phyloP scores from a whole-genome alignment of 2,329 filamentous ascomycete genomes.

The Ophiocordyceps camponoti-saundersi region DNA sequence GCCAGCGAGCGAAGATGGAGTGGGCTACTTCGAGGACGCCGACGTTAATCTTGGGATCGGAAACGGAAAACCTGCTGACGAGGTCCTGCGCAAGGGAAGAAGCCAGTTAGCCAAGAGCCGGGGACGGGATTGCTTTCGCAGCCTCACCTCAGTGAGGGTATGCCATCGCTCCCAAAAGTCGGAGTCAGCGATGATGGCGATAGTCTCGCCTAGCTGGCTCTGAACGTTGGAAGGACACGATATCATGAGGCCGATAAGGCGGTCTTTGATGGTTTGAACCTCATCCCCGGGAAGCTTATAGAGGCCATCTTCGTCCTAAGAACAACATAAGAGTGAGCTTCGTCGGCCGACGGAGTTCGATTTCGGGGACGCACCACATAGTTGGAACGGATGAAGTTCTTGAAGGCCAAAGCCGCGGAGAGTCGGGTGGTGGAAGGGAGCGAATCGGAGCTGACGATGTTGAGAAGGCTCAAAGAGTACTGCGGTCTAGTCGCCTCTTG shows the following conservation, averaged over 20 bases:
- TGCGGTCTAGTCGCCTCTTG: slow-evolving; percentile 66
- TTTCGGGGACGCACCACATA: slow-evolving; percentile 49
- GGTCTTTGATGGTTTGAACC: slow-evolving; percentile 79
- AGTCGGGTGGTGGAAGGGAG: slow-evolving; percentile 67
- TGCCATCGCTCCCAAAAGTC: slow-evolving; percentile 96
- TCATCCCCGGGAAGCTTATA: slow-evolving; percentile 76
- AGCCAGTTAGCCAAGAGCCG: too few species aligned
- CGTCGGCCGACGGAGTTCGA: slow-evolving; percentile 1
- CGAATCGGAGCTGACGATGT: slow-evolving; percentile 66
- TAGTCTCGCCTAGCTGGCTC: slow-evolving; percentile 86
- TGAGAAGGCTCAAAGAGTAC: slow-evolving; percentile 77
- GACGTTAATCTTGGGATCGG: slow-evolving; percentile 73
- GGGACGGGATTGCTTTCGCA: too few species aligned
- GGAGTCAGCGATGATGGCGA: slow-evolving; percentile 93
- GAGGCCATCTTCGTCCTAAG: slow-evolving; percentile 72
- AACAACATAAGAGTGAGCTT: slow-evolving; percentile 3
- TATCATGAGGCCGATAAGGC: slow-evolving; percentile 95
- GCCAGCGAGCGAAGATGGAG: slow-evolving; percentile 93
- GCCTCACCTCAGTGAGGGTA: slow-evolving; percentile 62
- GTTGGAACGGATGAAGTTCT: slow-evolving; percentile 91
- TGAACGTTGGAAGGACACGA: slow-evolving; percentile 75
- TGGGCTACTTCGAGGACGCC: slow-evolving; percentile 94
- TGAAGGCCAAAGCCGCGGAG: slow-evolving; percentile 84
- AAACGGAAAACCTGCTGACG: slow-evolving; percentile 67
- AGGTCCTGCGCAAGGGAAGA: slow-evolving; percentile 43